Percentiles rank a stretch among this genome's conserved stretches.
phyloP scores from a whole-genome alignment of 352 stramenopile genomes.

The Globisporangium paddicum region DNA sequence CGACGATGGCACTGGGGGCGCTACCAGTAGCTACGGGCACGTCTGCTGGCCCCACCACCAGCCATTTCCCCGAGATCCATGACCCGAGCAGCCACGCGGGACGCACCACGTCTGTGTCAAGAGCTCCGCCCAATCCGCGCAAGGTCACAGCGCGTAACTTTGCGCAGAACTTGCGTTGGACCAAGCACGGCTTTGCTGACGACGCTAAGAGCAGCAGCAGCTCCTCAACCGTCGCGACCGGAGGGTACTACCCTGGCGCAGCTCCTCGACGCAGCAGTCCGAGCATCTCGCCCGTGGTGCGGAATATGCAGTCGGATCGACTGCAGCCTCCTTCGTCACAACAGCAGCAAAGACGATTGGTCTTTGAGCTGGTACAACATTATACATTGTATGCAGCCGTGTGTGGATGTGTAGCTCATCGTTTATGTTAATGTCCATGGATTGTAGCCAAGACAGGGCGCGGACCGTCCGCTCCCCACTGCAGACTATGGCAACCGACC shows the following conservation, averaged over 20 bases:
- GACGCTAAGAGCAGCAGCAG: slow-evolving; percentile 11
- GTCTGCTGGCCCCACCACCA: slow-evolving; percentile 5
- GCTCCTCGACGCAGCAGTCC: slow-evolving; percentile 4
- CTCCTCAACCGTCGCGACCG: background rate
- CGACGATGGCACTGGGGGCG: background rate
- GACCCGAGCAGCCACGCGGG: slow-evolving; percentile 15
- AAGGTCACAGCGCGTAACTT: slow-evolving; percentile 35
- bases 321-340: slow-evolving; percentile 1
- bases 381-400: no score
- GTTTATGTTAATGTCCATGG: no score
- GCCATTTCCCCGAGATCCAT: slow-evolving; percentile 51
- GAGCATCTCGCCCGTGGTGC: slow-evolving; percentile 8
- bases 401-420: background rate
- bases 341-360: slow-evolving; percentile 1
- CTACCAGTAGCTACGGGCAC: background rate
- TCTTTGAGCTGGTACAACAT: slow-evolving; percentile 25
- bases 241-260: background rate
- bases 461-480: slow-evolving; percentile 15
- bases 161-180: slow-evolving; percentile 42
- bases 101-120: background rate
- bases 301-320: slow-evolving; percentile 6
- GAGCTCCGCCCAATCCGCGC: slow-evolving; percentile 19
- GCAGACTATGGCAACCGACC: slow-evolving; percentile 21
- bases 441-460: slow-evolving; percentile 11
- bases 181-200: slow-evolving; percentile 32